Evolutionary conservation across 306 rosid genomes (phyloP).

Genomic region (Pterocarpus santalinus): DNA sequence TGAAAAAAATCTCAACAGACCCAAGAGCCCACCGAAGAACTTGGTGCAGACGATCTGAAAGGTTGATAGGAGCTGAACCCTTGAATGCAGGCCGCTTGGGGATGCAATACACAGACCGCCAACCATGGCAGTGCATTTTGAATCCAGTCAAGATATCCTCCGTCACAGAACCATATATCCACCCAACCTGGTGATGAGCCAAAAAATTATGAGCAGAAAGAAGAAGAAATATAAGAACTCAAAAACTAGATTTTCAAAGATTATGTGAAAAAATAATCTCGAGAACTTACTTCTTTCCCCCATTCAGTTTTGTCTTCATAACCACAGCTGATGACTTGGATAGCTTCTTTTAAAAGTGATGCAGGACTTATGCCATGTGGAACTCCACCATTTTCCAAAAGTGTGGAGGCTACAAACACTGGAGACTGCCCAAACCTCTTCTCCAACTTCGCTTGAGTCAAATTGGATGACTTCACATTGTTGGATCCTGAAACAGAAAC

Average conservation of each 20-base stretch:
- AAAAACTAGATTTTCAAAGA: constrained; percentile 16
- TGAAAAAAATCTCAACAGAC: constrained; percentile 94
- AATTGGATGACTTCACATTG: constrained; percentile 53
- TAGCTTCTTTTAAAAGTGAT: constrained; percentile 88
- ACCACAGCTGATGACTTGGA: constrained; percentile 97
- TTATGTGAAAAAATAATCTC: neutral
- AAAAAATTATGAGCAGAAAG: constrained; percentile 37
- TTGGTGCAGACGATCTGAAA: constrained; percentile 95
- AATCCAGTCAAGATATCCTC: constrained; percentile 99
- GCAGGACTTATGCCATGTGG: constrained; percentile 75
- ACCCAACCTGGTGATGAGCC: constrained; percentile 74
- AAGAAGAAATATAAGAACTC: constrained; percentile 19
- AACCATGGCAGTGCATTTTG: constrained; percentile 99
- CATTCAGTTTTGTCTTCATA: constrained; percentile 97
- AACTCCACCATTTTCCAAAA: constrained; percentile 85
- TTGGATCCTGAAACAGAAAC: constrained; percentile 63
- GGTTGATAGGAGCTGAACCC: constrained; percentile 97
- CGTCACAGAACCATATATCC: constrained; percentile 99
- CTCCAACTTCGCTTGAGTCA: constrained; percentile 79
- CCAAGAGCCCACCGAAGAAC: constrained; percentile 99
- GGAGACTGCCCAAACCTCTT: constrained; percentile 97
- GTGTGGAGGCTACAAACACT: constrained; percentile 78
- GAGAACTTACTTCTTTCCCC: constrained; percentile 88
- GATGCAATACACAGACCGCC: constrained; percentile 97
- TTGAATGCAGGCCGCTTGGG: constrained; percentile 93